A percentile compares a stretch with the other conserved stretches of the same genome.
phyloP scores from a whole-genome alignment of 192 early-diverging fungal genomes.

The Funneliformis geosporum region DNA sequence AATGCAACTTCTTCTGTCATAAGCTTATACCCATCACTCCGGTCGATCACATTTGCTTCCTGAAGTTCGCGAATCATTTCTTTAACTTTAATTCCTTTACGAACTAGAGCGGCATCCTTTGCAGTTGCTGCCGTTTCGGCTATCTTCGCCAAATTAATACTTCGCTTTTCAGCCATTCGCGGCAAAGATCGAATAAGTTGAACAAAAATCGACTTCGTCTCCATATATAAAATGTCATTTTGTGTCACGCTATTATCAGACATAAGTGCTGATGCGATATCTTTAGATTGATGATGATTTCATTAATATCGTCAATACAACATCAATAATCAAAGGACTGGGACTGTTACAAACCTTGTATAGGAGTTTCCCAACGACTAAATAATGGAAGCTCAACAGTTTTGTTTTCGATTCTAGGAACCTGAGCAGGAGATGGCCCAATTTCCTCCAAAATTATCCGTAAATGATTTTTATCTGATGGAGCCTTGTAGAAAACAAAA shows the following conservation, averaged over 20 bases:
- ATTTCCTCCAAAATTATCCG: constrained; percentile 78
- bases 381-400: constrained; percentile 74
- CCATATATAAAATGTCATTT: constrained; percentile 93
- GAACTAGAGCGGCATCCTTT: constrained; percentile 83
- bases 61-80: constrained; percentile 91
- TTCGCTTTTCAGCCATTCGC: constrained; percentile 52
- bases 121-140: constrained; percentile 87
- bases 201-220: constrained; percentile 91
- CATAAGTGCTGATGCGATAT: constrained; percentile 63
- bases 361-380: constrained; percentile 82
- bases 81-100: constrained; percentile 93
- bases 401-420: constrained; percentile 80
- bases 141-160: constrained; percentile 67
- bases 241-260: constrained; percentile 89
- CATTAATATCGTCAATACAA: not conserved
- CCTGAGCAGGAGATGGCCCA: constrained; percentile 68
- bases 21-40: constrained; percentile 72
- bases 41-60: constrained; percentile 71
- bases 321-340: not conserved
- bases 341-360: constrained; percentile 57
- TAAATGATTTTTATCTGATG: constrained; percentile 79
- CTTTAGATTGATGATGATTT: constrained; percentile 5
- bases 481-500: constrained; percentile 41
- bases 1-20: constrained; percentile 88
- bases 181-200: constrained; percentile 92